Percentiles rank a stretch among this genome's conserved stretches.
phyloP scores from a whole-genome alignment of 495 filamentous ascomycete species.

The Daldinia childiae region DNA sequence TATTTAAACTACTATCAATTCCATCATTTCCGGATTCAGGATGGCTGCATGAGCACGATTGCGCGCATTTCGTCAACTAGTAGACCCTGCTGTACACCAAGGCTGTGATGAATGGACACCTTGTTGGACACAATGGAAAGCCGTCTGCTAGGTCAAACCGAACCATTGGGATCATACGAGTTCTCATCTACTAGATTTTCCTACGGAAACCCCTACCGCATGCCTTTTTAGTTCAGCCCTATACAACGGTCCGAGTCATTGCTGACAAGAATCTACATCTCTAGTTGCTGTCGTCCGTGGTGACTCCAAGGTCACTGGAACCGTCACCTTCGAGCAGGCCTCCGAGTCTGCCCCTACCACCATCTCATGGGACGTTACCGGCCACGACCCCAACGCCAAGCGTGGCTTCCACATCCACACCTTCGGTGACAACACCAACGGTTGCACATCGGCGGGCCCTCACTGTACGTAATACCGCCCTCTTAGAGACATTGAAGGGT shows the following conservation, averaged over 20 bases:
- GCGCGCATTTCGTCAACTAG: conserved; percentile 48
- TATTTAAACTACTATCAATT: conserved; percentile 39
- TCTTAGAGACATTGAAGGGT: not conserved
- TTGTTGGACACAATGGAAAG: conserved; percentile 43
- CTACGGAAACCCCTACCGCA: conserved; percentile 30
- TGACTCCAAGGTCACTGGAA: conserved; percentile 91
- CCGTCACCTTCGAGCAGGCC: conserved; percentile 92
- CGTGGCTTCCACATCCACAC: conserved; percentile 98
- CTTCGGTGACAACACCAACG: conserved; percentile 99
- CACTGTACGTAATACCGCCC: conserved; percentile 73
- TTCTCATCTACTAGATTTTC: conserved; percentile 6
- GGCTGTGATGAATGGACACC: conserved; percentile 41
- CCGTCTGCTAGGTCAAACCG: conserved; percentile 22
- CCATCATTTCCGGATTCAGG: conserved; percentile 42
- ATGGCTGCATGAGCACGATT: conserved; percentile 52
- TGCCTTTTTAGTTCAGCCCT: conserved; percentile 24
- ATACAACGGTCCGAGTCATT: conserved; percentile 31
- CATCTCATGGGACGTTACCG: conserved; percentile 90
- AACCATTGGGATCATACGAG: conserved; percentile 24
- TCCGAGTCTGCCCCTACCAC: conserved; percentile 82
- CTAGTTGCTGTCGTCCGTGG: conserved; percentile 95
- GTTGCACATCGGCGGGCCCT: conserved; percentile 96
- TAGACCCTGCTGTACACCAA: conserved; percentile 37
- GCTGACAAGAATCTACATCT: conserved; percentile 40
- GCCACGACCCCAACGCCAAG: conserved; percentile 93